A percentile compares a stretch with the other conserved stretches of the same genome.
Conservation (phyloP, 768 basidiomycete species). For the Boletus vinaceobasis region DNA sequence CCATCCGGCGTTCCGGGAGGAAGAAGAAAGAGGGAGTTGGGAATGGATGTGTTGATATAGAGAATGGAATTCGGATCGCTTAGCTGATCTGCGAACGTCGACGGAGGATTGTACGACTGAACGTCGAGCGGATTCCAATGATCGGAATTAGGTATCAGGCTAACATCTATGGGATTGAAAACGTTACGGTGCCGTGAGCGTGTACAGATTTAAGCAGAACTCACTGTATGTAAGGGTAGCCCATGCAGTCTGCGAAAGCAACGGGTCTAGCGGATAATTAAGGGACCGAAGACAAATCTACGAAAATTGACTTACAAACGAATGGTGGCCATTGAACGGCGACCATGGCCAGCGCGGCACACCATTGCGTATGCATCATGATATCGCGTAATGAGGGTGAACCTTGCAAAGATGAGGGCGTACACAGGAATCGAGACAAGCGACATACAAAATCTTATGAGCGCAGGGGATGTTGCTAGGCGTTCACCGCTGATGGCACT, state of each 20-base stretch:
- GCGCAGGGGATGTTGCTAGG: slow-evolving; percentile 76
- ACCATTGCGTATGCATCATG: slow-evolving; percentile 92
- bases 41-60: slow-evolving; percentile 63
- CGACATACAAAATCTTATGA: slow-evolving; percentile 82
- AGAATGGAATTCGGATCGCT: slow-evolving; percentile 68
- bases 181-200: slow-evolving; percentile 7
- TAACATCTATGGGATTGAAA: slow-evolving; percentile 55
- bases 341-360: slow-evolving; percentile 83
- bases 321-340: slow-evolving; percentile 95
- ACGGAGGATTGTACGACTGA: slow-evolving; percentile 58
- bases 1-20: slow-evolving; percentile 59
- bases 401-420: slow-evolving; percentile 42
- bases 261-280: slow-evolving; percentile 61
- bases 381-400: slow-evolving; percentile 93
- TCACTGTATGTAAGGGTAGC: slow-evolving; percentile 74
- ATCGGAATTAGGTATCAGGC: slow-evolving; percentile 50
- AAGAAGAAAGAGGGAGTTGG: slow-evolving; percentile 74
- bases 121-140: slow-evolving; percentile 70
- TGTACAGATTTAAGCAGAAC: slow-evolving; percentile 19
- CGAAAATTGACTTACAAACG: slow-evolving; percentile 57
- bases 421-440: slow-evolving; percentile 8
- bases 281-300: slow-evolving; percentile 5
- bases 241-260: slow-evolving; percentile 87
- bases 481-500: slow-evolving; percentile 93
- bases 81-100: slow-evolving; percentile 72